Evolutionary conservation across 2,329 filamentous ascomycete species (phyloP).

Genomic region (Amauroascus verrucosus): DNA sequence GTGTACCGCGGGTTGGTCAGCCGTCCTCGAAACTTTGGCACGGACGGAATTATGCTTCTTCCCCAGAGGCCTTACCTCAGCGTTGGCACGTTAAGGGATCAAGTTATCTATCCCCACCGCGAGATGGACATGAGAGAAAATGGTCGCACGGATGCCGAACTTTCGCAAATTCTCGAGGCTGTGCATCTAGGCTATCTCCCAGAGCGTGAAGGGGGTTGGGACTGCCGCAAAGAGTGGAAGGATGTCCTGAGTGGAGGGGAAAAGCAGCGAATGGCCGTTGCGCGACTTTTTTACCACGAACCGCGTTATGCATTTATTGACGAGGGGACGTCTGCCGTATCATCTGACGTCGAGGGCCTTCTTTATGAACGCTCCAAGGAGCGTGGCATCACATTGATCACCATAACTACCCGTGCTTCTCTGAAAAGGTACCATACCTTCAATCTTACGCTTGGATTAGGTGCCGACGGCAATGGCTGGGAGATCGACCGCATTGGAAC

Average conservation of each 20-base stretch:
- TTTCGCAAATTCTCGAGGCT: constrained; percentile 68
- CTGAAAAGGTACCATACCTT: constrained; percentile 93
- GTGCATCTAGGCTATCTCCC: constrained; percentile 82
- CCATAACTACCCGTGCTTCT: constrained; percentile 86
- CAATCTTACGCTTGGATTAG: constrained; percentile 74
- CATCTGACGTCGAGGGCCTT: constrained; percentile 84
- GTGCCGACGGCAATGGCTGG: constrained; percentile 75
- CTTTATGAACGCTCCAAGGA: constrained; percentile 90
- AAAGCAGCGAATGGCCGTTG: constrained; percentile 91
- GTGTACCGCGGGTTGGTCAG: constrained; percentile 88
- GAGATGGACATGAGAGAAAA: constrained; percentile 86
- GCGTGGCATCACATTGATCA: constrained; percentile 88
- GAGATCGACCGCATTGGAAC: constrained; percentile 90
- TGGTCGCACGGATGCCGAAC: constrained; percentile 64
- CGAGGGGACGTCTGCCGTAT: constrained; percentile 89
- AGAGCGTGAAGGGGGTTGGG: constrained; percentile 88
- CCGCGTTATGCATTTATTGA: constrained; percentile 90
- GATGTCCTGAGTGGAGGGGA: constrained; percentile 94
- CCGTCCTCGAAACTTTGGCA: constrained; percentile 65
- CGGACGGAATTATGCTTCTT: constrained; percentile 96
- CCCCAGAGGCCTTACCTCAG: constrained; percentile 88
- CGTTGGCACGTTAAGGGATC: constrained; percentile 84
- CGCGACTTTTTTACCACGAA: constrained; percentile 85
- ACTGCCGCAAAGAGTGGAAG: constrained; percentile 96
- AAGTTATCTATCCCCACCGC: constrained; percentile 95